phyloP scores from a whole-genome alignment of 2,329 filamentous ascomycete species.

The Aspergillus sclerotialis region DNA sequence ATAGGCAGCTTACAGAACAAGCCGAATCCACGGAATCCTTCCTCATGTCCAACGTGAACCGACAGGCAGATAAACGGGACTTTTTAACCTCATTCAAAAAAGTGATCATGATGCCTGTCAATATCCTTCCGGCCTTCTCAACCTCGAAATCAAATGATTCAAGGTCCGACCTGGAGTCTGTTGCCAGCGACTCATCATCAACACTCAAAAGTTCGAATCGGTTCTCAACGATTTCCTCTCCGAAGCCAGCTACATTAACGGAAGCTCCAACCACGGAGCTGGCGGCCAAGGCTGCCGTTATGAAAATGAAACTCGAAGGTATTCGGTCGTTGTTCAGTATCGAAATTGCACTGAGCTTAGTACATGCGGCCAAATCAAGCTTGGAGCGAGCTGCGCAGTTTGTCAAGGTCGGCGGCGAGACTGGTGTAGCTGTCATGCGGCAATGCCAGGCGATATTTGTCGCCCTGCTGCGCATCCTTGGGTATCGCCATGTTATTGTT shows the following conservation, averaged over 20 bases:
- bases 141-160: slow-evolving; percentile 49
- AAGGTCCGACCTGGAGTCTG: slow-evolving; percentile 18
- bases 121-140: slow-evolving; percentile 67
- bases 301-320: slow-evolving; percentile 88
- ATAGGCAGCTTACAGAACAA: slow-evolving; percentile 83
- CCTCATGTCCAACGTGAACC: slow-evolving; percentile 91
- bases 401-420: slow-evolving; percentile 69
- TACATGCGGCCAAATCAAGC: slow-evolving; percentile 80
- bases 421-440: slow-evolving; percentile 74
- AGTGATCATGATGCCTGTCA: slow-evolving; percentile 98
- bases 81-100: slow-evolving; percentile 96
- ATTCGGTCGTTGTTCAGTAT: slow-evolving; percentile 95
- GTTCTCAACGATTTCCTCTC: slow-evolving; percentile 31
- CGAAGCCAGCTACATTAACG: slow-evolving; percentile 33
- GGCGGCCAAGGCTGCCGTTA: slow-evolving; percentile 93
- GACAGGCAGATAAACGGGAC: slow-evolving; percentile 92
- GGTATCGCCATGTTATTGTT: slow-evolving; percentile 78
- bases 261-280: slow-evolving; percentile 84
- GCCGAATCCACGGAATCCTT: slow-evolving; percentile 87
- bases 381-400: slow-evolving; percentile 81
- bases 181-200: slow-evolving; percentile 10
- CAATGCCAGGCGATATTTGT: slow-evolving; percentile 91
- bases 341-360: slow-evolving; percentile 82
- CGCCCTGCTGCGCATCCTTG: slow-evolving; percentile 72
- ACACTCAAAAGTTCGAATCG: slow-evolving; percentile 25